Evolutionary conservation across 2,329 filamentous ascomycete species (phyloP).

Genomic region (Cadophora gregata): DNA sequence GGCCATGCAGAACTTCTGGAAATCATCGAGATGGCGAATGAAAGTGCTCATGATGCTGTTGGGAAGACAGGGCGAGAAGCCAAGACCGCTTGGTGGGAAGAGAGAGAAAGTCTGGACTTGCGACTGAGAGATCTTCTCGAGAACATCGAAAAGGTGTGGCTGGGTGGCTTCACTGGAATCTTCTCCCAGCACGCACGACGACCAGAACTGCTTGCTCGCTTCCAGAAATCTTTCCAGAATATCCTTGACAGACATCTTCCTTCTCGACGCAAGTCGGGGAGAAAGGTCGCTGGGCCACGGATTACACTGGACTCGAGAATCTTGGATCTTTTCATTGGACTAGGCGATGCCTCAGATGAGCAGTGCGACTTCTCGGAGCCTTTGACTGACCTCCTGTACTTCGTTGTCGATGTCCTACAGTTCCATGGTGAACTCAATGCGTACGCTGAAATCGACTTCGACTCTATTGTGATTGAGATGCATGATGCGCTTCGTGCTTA

Average conservation of each 20-base stretch:
- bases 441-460: constrained; percentile 97
- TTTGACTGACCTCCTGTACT: constrained; percentile 92
- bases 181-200: constrained; percentile 76
- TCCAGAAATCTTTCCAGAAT: constrained; percentile 77
- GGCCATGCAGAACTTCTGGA: constrained; percentile 81
- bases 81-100: constrained; percentile 87
- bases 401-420: constrained; percentile 93
- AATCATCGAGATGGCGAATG: constrained; percentile 82
- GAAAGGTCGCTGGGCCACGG: constrained; percentile 52
- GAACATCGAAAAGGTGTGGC: constrained; percentile 91
- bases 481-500: constrained; percentile 84
- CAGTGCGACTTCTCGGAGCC: constrained; percentile 82
- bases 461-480: constrained; percentile 86
- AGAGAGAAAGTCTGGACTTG: constrained; percentile 79
- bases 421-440: constrained; percentile 97
- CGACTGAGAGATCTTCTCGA: constrained; percentile 78
- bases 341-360: constrained; percentile 74
- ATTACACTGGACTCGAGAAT: constrained; percentile 69
- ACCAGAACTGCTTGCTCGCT: constrained; percentile 70
- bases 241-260: constrained; percentile 86
- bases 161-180: constrained; percentile 94
- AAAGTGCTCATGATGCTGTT: constrained; percentile 76
- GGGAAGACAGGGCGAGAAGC: constrained; percentile 77
- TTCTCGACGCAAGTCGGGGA: constrained; percentile 71
- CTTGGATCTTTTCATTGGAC: constrained; percentile 84